A percentile compares a stretch with the other conserved stretches of the same genome.
Conservation (phyloP, 2,329 filamentous ascomycete species). For the Tolypocladium sp. region DNA sequence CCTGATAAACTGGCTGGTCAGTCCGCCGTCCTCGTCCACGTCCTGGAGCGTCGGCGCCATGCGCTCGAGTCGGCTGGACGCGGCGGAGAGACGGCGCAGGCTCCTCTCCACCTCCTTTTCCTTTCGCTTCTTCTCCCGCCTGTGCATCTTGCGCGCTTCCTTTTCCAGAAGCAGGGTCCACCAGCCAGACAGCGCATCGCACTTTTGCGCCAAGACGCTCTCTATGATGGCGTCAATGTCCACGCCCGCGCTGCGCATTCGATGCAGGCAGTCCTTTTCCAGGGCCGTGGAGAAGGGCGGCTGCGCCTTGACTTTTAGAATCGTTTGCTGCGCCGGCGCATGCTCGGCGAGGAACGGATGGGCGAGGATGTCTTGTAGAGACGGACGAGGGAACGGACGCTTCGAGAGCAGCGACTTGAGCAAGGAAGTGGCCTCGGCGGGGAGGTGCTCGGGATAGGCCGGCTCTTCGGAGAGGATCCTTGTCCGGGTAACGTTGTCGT, state of each 20-base stretch:
- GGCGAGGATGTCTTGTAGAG: constrained; percentile 73
- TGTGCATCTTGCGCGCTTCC: constrained; percentile 75
- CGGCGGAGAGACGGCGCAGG: constrained; percentile 74
- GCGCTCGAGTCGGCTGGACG: constrained; percentile 77
- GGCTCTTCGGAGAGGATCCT: constrained; percentile 83
- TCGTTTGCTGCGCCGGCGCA: constrained; percentile 80
- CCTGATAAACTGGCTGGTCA: constrained; percentile 33
- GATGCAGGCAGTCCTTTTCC: constrained; percentile 83
- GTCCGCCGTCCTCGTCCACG: constrained; percentile 65
- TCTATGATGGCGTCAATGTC: constrained; percentile 93
- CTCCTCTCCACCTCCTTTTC: constrained; percentile 79
- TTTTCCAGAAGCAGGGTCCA: constrained; percentile 94
- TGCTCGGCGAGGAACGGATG: constrained; percentile 84
- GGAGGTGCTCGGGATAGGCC: constrained; percentile 71
- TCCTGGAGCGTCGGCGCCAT: constrained; percentile 69
- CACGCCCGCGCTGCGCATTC: constrained; percentile 89
- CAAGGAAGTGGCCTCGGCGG: constrained; percentile 67
- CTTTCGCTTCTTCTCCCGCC: constrained; percentile 72
- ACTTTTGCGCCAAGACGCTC: constrained; percentile 81
- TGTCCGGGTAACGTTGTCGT: constrained; percentile 76
- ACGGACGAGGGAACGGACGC: constrained; percentile 73
- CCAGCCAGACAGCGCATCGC: constrained; percentile 88
- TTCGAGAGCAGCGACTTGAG: constrained; percentile 81
- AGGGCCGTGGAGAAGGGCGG: constrained; percentile 76
- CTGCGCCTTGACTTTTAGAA: constrained; percentile 72